Percentiles rank a stretch among this genome's conserved stretches.
phyloP scores from a whole-genome alignment of 208 protist genomes.

The Trypanosoma conorhini region DNA sequence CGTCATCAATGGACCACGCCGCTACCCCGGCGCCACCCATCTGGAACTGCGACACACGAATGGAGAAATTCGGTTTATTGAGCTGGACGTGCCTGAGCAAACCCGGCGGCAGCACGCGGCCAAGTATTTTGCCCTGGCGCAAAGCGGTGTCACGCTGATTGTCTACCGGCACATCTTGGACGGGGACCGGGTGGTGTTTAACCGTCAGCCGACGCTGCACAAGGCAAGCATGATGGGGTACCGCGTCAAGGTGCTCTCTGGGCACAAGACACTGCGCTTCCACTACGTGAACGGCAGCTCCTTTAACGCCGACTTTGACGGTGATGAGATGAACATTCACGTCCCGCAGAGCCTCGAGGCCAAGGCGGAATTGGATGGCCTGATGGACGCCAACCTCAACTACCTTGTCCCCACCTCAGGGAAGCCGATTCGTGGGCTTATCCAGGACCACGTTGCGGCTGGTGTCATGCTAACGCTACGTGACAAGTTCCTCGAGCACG shows the following conservation, averaged over 20 bases:
- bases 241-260: slow-evolving; percentile 91
- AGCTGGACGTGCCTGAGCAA: slow-evolving; percentile 72
- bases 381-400: slow-evolving; percentile 97
- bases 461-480: slow-evolving; percentile 96
- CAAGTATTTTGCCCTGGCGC: slow-evolving; percentile 78
- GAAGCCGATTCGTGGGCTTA: slow-evolving; percentile 99
- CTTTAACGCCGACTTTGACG: slow-evolving; percentile 99
- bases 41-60: slow-evolving; percentile 83
- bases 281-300: slow-evolving; percentile 99
- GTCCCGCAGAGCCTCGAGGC: slow-evolving; percentile 97
- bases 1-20: slow-evolving; percentile 97
- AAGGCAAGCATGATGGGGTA: slow-evolving; percentile 99
- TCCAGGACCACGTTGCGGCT: slow-evolving; percentile 99
- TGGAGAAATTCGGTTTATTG: slow-evolving; percentile 78
- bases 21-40: slow-evolving; percentile 98
- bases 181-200: slow-evolving; percentile 99
- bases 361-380: slow-evolving; percentile 93
- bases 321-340: slow-evolving; percentile 99
- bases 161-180: slow-evolving; percentile 98
- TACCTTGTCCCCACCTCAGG: slow-evolving; percentile 96
- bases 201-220: slow-evolving; percentile 99
- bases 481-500: slow-evolving; percentile 95
- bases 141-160: slow-evolving; percentile 65
- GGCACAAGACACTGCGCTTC: slow-evolving; percentile 97
- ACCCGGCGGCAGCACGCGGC: slow-evolving; percentile 77